Evolutionary conservation across 257 asterid genomes (phyloP), one percentile per base, ranked within the genome.

Genomic region (Apocynum venetum): DNA sequence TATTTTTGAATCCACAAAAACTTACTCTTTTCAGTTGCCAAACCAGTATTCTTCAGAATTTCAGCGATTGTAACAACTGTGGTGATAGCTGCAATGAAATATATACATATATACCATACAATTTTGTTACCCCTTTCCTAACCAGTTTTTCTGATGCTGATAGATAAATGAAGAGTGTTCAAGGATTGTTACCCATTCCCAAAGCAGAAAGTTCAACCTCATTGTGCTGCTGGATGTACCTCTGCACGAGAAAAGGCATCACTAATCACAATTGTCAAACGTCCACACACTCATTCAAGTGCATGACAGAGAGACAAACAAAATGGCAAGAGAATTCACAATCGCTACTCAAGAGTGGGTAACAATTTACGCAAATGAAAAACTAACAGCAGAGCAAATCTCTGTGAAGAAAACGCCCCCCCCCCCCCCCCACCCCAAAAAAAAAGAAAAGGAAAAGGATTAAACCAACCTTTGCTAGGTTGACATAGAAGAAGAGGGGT

Each of bases 151-250:
- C 17, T 51, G 14, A 51, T 51, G 11, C 56, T 51, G 13, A 51
- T 51, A 4, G 17, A 51, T 1, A 47, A 47, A 4, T 4, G 51
- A 56, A 56, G 67, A 65, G 15, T 19, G 6, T 17, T 5, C 6
- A 13, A 12, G 49, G 65, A 13, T 63, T 15, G 6, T 85, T 92
- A 95, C 98, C 98, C 98, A 93, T 93, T 83, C 98, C 98, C 88
- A 95, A 80, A 76, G 98, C 98, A 47, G 98, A 95, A 78, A 95
- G 98, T 78, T 93, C 98, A 84, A 95, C 94, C 89, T 95, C 98
- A 68, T 87, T 83, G 83, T 95, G 95, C 82, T 93, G 97, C 80
- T 95, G 98, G 65, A 95, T 89, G 86, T 93, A 95, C 89, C 93
- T 89, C 98, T 95, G 92, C 80, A 80, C 17, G 6, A 56, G 53